phyloP scores from a whole-genome alignment of 2,329 filamentous ascomycete species.

The Botrytis sinoallii region DNA sequence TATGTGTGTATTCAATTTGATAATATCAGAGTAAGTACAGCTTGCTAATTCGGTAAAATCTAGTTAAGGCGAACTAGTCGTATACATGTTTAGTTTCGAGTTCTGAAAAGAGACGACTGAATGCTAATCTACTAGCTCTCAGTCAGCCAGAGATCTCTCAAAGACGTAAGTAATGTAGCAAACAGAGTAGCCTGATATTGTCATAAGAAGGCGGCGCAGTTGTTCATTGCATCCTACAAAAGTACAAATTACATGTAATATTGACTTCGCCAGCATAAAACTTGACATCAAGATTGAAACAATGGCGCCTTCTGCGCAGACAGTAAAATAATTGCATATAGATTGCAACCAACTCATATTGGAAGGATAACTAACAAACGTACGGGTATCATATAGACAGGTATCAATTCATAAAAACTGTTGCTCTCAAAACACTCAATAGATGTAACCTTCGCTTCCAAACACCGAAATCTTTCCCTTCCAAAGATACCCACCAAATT shows the following conservation, averaged over 20 bases:
- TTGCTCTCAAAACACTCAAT: not conserved
- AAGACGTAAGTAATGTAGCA: not conserved
- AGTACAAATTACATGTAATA: not conserved
- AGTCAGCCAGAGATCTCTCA: not conserved
- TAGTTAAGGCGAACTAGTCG: not conserved
- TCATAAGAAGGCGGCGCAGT: not conserved
- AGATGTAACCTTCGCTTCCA: not conserved
- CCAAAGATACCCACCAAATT: not conserved
- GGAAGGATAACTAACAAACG: not conserved
- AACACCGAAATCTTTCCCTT: not conserved
- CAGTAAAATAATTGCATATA: not conserved
- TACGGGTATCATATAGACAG: constrained; percentile 12
- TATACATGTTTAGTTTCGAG: not conserved
- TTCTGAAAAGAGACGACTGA: not conserved
- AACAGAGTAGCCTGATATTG: not conserved
- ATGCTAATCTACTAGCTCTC: not conserved
- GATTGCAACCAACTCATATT: not conserved
- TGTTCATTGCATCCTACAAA: not conserved
- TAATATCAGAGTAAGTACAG: not conserved
- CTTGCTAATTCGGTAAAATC: too few relatives aligned
- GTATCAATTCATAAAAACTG: constrained; percentile 17
- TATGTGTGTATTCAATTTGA: not conserved
- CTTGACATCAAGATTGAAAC: not conserved
- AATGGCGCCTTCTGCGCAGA: not conserved
- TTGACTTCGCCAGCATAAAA: too few relatives aligned